Base-by-base conservation (phyloP, 495 filamentous ascomycete genomes). In the Tuber magnatum region DNA sequence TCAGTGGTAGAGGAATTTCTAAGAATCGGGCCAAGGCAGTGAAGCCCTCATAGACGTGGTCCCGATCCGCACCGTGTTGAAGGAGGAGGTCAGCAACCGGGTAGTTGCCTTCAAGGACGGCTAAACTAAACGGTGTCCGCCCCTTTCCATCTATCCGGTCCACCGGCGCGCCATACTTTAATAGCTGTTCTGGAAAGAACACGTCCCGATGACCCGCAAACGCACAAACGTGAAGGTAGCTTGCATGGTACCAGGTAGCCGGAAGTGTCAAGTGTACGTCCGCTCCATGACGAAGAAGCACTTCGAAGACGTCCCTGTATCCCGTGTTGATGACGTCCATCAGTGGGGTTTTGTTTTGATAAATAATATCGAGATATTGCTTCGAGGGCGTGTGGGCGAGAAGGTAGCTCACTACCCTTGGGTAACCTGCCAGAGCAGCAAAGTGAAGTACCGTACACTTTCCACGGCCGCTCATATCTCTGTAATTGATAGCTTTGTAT, bases 101-200 rank as follows among this genome's bases (percentile, higher is more conserved):
- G 56, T 65, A 65, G 56, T 65, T 65, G 56, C 28, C 56, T 65
- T 65, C 56, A 65, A 65, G 3, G 56, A 35, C 56, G 56, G 56
- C 56, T 32, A 65, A 28, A 65, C 28, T 12, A 65, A 65, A 65
- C 1, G 56, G 56, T 35, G 56, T 65, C 2, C 56, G 56, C 1
- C 28, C 28, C 14, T 32, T 35, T 35, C 18, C 28, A 65, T 65
- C 56, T 35, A 32, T 6, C 56, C 28, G 56, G 35, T 65, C 56
- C 7, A 65, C 56, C 28, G 7, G 56, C 32, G 16, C 32, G 35
- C 56, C 56, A 35, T 28, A 5, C 56, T 65, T 32, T 18, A 65
- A 65, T 35, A 65, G 8, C 28, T 35, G 28, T 35, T 65, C 56
- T 35, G 56, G 56, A 65, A 65, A 65, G 56, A 65, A 65, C 14